Base-by-base conservation (phyloP, 768 basidiomycete genomes). In the Auricularia auricula-judae region DNA sequence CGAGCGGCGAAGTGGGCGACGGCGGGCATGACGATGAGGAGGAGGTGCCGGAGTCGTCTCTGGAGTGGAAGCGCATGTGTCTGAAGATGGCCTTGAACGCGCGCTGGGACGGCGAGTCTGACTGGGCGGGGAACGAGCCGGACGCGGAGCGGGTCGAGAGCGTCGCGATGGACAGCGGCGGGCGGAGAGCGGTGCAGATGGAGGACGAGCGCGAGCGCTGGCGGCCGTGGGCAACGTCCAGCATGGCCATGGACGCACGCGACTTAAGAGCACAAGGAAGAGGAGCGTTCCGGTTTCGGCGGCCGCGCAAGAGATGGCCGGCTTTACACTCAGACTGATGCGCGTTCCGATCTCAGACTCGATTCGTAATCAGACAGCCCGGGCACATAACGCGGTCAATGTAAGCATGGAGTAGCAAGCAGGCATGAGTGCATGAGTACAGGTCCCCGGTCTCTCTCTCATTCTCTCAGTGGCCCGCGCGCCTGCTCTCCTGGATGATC, bases 401-500 rank as follows among this genome's bases (percentile, higher is more conserved):
- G 47, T 21, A 21, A 16, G 18, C 14, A 18, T 18, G 47, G 47
- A 51, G 43, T 44, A 44, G 43, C 18, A 44, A 44, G 43, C 43
- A 56, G 54, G 14, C 54, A 29, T 29, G 29, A 29, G 29, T 29
- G 29, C 29, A 29, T 29, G 29, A 29, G 29, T 29, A 29, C 29
- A 29, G 29, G 29, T 29, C 29, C 29, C 29, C 29, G 29, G 29
- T 29, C 29, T 29, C 29, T 29, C 29, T 1, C 29, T 29, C 29
- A 29, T 12, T 29, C 29, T 39, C 64, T 73, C 73, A 83, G 75
- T 83, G 82, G 44, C 85, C 72, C 44, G 77, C 81, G 79, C 91
- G 82, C 81, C 91, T 86, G 82, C 88, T 91, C 84, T 93, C 91
- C 81, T 91, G 89, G 81, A 99, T 96, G 74, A 98, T 86, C 63